Evolutionary conservation across 2,329 filamentous ascomycete genomes (phyloP).

Genomic region (Xylaria sp.): DNA sequence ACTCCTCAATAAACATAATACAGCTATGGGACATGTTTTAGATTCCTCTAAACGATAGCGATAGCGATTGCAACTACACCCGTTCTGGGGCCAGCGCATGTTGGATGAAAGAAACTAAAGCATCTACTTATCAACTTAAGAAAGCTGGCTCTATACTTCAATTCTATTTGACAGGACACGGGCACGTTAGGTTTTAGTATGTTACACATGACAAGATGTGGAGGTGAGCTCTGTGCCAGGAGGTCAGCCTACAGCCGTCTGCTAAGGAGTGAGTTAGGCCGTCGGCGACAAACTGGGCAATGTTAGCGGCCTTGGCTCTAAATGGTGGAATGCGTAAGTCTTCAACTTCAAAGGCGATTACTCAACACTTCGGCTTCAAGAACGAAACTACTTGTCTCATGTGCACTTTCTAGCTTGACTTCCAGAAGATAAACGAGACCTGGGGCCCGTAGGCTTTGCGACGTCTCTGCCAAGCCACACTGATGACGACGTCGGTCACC

Average conservation of each 20-base stretch:
- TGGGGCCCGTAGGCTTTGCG: background rate
- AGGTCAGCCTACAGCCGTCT: background rate
- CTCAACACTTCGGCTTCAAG: background rate
- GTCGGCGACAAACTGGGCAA: no score
- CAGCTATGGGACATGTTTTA: no score
- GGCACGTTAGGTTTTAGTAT: background rate
- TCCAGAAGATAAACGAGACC: background rate
- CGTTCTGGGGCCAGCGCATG: background rate
- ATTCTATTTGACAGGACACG: background rate
- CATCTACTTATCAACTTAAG: background rate
- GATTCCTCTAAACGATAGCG: no score
- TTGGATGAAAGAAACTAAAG: background rate
- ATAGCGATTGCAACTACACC: background rate
- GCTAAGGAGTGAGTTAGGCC: background rate
- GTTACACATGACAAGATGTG: background rate
- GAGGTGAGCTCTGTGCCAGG: background rate
- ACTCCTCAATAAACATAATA: background rate
- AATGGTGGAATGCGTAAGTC: background rate
- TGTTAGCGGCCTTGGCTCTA: background rate
- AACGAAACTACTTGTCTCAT: background rate
- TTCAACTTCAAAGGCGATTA: background rate
- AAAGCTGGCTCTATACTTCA: background rate
- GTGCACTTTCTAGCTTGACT: background rate
- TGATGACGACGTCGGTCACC: conserved; percentile 2
- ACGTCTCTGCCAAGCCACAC: conserved; percentile 5